Evolutionary conservation across 805 yeast genomes (phyloP), one percentile per base, ranked within the genome.

Genomic region (Saccharomycopsis malanga): DNA sequence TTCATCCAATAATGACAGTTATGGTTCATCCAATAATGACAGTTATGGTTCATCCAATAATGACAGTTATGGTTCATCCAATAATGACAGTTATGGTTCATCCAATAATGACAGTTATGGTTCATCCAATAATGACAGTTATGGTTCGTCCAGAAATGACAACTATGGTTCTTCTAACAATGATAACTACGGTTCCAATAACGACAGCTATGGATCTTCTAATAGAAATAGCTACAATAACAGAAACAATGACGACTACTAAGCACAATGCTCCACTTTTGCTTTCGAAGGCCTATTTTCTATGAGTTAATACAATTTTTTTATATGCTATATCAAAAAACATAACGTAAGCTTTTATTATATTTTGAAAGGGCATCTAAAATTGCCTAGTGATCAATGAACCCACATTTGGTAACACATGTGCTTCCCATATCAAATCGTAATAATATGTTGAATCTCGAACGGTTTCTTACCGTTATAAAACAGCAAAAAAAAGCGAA

Each of bases 61-160:
- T 22, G 40, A 37, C 40, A 20, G 25, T 22, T 37, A 37, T 18
- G 40, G 40, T 5, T 37, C 40, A 5, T 12, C 17, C 38, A 12
- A 12, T 34, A 17, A 17, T 17, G 21, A 37, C 24, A 20, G 21
- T 15, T 46, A 56, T 36, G 56, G 58, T 50, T 56, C 63, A 4
- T 51, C 52, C 27, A 46, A 44, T 9, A 45, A 48, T 30, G 56
- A 58, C 58, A 56, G 62, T 21, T 59, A 60, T 46, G 66, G 63
- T 38, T 56, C 60, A 23, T 58, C 57, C 39, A 57, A 57, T 46
- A 59, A 63, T 54, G 59, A 66, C 57, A 59, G 64, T 22, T 61
- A 57, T 52, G 69, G 65, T 43, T 58, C 64, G 21, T 56, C 58
- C 39, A 46, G 49, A 48, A 52, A 53, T 48, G 45, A 54, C 39